A percentile compares a stretch with the other conserved stretches of the same genome.
These are phyloP conservation scores for Metschnikowia drakensbergensis DNA, from an alignment of 805 yeast genomes.

Conservation along the genomic window DNA sequence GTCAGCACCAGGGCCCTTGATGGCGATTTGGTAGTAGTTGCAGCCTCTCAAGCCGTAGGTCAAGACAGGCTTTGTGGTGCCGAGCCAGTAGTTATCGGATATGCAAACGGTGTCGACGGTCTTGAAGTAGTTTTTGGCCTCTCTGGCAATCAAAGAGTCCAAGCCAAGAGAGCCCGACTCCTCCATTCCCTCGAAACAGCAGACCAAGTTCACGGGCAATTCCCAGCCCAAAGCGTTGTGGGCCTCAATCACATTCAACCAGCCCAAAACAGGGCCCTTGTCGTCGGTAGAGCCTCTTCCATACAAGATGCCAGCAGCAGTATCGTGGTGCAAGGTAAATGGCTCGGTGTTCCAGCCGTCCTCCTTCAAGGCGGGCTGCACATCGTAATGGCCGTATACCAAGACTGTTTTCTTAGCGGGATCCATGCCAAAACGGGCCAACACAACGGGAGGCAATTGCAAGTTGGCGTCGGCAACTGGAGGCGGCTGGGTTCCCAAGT, in stretches of 20 bases:
- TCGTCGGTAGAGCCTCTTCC: constrained; percentile 98
- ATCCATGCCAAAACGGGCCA: constrained; percentile 81
- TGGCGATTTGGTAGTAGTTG: constrained; percentile 79
- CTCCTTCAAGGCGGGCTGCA: constrained; percentile 87
- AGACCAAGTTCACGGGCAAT: constrained; percentile 87
- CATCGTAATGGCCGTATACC: constrained; percentile 96
- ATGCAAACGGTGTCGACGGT: constrained; percentile 93
- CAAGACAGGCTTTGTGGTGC: constrained; percentile 92
- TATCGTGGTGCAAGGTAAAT: constrained; percentile 57
- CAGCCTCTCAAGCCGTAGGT: constrained; percentile 98
- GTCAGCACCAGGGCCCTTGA: constrained; percentile 94
- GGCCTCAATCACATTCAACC: constrained; percentile 92
- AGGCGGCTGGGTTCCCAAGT: constrained; percentile 88
- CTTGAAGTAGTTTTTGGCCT: constrained; percentile 77
- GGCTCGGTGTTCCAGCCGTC: constrained; percentile 98
- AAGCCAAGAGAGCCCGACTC: constrained; percentile 94
- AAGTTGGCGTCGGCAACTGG: constrained; percentile 67
- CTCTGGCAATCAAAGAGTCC: constrained; percentile 74
- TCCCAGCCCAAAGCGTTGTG: constrained; percentile 81
- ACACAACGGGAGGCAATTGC: constrained; percentile 90
- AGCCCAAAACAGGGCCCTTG: constrained; percentile 96
- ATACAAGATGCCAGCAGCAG: constrained; percentile 63
- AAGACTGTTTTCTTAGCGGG: constrained; percentile 82
- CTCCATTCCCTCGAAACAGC: constrained; percentile 99
- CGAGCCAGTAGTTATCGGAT: constrained; percentile 97